Evolutionary conservation across 2,329 filamentous ascomycete species (phyloP), one percentile per base, ranked within the genome.

Genomic region (Pseudogymnoascus destructans): DNA sequence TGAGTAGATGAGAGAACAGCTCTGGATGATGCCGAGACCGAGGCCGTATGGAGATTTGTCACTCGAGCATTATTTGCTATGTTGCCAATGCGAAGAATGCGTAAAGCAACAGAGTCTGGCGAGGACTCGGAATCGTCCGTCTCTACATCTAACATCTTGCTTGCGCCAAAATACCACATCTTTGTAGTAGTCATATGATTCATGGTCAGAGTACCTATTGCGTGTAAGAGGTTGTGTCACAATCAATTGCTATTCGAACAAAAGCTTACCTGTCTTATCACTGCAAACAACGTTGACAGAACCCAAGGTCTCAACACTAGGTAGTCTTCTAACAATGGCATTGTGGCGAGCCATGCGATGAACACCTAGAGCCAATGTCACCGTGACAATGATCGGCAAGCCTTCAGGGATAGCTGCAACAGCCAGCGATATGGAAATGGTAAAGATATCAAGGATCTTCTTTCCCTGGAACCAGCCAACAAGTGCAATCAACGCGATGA

Each of bases 251-350:
- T 40, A 27, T 23, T 21, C 10, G 54, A 42, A 49, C 11, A 55
- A 13, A 11, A 57, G 61, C 70, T 65, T 73, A 82, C 82, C 89
- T 42, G 93, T 98, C 74, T 98, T 98, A 76, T 98, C 93, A 64
- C 90, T 96, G 74, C 95, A 98, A 5, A 98, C 89, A n/a, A 98
- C 91, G 67, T 97, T 98, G 60, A 98, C 93, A n/a, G 91, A 96
- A 7, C 95, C 95, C 4, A 98, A 75, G 0, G 93, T 98, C 71
- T 98, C 93, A 7, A 98, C 95, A 71, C 93, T 97, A 19, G 95
- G 95, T 73, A 98, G 86, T 68, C 88, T 86, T 64, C 93, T 86
- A 61, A 98, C 92, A 70, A 98, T 98, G 7, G 93, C 93, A 69
- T 95, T 89, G 66, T 92, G 84, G 68, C 85, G 89, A 61, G 93